phyloP scores from a whole-genome alignment of 352 stramenopile species.

The Globisporangium middletonii region DNA sequence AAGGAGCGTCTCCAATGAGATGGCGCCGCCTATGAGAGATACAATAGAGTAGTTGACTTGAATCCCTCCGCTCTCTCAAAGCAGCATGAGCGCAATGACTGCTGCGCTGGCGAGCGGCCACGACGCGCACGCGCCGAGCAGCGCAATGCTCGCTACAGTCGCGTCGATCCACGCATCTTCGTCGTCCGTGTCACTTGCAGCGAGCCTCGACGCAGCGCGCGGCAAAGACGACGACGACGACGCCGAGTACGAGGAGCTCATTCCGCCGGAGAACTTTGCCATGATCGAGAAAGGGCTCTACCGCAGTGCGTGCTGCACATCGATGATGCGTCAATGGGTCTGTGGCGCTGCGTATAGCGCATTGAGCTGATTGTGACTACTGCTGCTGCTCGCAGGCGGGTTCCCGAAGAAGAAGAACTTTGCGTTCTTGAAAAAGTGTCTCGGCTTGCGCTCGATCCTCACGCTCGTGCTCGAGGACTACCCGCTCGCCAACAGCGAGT shows the following conservation, averaged over 20 bases:
- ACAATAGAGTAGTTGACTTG: too few relatives aligned
- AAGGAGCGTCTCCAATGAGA: too few relatives aligned
- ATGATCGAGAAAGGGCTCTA: conserved; percentile 87
- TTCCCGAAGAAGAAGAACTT: conserved; percentile 91
- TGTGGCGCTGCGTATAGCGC: too few relatives aligned
- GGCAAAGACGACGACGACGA: conserved; percentile 59
- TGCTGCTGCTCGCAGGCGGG: conserved; percentile 25
- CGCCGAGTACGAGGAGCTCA: conserved; percentile 75
- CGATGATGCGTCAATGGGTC: neutral
- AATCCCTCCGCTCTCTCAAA: too few relatives aligned
- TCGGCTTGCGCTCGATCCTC: conserved; percentile 77
- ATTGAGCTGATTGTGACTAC: neutral
- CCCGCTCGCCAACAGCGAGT: conserved; percentile 71
- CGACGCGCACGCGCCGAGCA: neutral
- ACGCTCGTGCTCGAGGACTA: conserved; percentile 87
- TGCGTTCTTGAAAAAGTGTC: conserved; percentile 68
- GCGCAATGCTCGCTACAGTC: neutral
- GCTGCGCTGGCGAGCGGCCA: neutral
- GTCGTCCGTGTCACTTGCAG: neutral
- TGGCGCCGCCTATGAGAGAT: too few relatives aligned
- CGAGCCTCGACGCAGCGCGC: conserved; percentile 5
- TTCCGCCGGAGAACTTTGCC: conserved; percentile 84
- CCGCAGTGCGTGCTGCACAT: conserved; percentile 34
- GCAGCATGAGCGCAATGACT: neutral
- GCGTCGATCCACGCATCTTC: neutral